Evolutionary conservation across 2,329 filamentous ascomycete genomes (phyloP).

Genomic region (Cadophora sp.): DNA sequence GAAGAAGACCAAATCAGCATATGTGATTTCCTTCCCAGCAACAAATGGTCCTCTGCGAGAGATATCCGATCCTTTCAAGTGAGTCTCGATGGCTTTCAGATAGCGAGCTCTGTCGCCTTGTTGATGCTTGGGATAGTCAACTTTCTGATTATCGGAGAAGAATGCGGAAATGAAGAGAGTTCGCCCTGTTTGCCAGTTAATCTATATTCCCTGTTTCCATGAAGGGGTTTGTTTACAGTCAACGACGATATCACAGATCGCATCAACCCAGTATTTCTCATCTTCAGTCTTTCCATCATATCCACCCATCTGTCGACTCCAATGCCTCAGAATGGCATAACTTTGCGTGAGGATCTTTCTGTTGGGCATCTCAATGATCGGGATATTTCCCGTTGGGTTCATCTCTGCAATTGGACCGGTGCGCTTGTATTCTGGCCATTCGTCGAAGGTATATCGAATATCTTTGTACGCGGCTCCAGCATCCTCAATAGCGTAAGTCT

Average conservation of each 20-base stretch:
- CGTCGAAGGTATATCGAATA: constrained; percentile 43
- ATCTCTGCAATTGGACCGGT: constrained; percentile 36
- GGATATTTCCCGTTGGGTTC: constrained; percentile 41
- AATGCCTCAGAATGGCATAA: constrained; percentile 45
- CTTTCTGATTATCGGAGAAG: constrained; percentile 40
- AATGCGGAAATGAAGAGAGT: constrained; percentile 44
- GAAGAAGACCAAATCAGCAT: constrained; percentile 43
- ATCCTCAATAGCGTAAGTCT: constrained; percentile 30
- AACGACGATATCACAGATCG: constrained; percentile 44
- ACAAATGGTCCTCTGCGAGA: constrained; percentile 43
- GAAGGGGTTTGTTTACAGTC: constrained; percentile 33
- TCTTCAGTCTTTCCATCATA: constrained; percentile 45
- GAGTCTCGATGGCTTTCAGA: constrained; percentile 48
- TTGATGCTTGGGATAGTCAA: constrained; percentile 41
- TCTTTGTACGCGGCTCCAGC: constrained; percentile 45
- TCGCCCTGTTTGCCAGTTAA: constrained; percentile 36
- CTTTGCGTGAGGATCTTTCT: constrained; percentile 45
- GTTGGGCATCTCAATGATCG: constrained; percentile 41
- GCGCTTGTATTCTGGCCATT: constrained; percentile 42
- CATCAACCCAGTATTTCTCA: constrained; percentile 45
- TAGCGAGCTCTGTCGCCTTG: constrained; percentile 33
- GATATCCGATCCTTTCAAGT: constrained; percentile 42
- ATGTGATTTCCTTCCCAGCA: constrained; percentile 41
- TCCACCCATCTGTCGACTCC: constrained; percentile 38
- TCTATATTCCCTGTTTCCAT: neutral